These are phyloP conservation scores for Candida boidinii DNA, from an alignment of 805 yeast genomes.

Conservation along the genomic window DNA sequence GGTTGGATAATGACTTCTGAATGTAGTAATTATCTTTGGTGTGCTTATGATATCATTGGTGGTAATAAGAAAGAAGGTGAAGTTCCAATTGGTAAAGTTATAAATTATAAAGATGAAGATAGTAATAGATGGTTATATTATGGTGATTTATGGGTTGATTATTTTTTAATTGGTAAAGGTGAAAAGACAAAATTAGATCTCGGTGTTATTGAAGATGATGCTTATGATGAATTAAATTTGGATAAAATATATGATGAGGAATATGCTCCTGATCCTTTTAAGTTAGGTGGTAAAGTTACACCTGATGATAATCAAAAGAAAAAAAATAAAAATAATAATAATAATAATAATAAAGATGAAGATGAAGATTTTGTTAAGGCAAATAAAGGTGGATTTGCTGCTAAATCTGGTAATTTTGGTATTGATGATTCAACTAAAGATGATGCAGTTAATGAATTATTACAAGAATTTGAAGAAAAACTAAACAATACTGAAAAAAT, in stretches of 20 bases:
- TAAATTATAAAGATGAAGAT: conserved; percentile 25
- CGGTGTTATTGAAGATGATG: conserved; percentile 23
- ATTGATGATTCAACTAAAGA: conserved; percentile 1
- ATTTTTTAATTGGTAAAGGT: conserved; percentile 21
- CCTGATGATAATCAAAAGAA: background rate
- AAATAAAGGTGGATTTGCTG: conserved; percentile 18
- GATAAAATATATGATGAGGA: conserved; percentile 11
- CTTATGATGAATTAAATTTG: conserved; percentile 21
- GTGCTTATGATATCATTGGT: conserved; percentile 52
- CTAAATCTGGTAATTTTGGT: conserved; percentile 8
- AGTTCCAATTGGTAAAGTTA: conserved; percentile 34
- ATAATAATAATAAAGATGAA: conserved; percentile 3
- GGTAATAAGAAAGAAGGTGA: conserved; percentile 31
- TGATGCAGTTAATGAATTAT: background rate
- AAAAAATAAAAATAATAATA: too few species aligned
- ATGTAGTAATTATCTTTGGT: conserved; percentile 51
- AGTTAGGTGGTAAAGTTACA: background rate
- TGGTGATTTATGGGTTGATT: conserved; percentile 47
- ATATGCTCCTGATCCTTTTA: conserved; percentile 4
- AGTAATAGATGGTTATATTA: conserved; percentile 29
- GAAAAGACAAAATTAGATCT: conserved; percentile 10
- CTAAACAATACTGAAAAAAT: too few species aligned
- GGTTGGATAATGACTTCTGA: conserved; percentile 50
- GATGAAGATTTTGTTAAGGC: background rate
- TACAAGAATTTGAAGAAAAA: too few species aligned